Conservation (phyloP, 78 protist species). For the Dictyostelium citrinum region DNA sequence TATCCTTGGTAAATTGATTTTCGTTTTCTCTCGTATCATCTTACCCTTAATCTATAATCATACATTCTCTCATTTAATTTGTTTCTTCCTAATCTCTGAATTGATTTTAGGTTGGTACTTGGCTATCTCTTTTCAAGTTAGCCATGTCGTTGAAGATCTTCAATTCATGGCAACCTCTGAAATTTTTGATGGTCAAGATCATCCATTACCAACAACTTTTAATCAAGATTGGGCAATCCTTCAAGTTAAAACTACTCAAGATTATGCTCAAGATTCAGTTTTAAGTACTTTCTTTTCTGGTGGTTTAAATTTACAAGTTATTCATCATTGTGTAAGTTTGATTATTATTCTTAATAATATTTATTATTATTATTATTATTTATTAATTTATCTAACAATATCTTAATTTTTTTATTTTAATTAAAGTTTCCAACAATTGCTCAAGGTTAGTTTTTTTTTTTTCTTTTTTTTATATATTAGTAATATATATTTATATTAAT, state of each 20-base stretch:
- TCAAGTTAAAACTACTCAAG: constrained; percentile 59
- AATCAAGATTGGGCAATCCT: constrained; percentile 70
- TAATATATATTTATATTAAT: not conserved
- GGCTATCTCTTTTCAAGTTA: constrained; percentile 62
- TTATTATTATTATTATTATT: not conserved
- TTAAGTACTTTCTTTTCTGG: constrained; percentile 41
- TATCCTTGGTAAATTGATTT: not conserved
- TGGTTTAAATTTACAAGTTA: constrained; percentile 57
- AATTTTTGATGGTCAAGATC: not conserved
- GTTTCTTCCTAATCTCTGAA: constrained; percentile 18
- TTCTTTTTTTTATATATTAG: not conserved
- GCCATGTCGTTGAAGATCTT: constrained; percentile 35
- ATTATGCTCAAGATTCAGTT: constrained; percentile 40
- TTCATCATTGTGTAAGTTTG: constrained; percentile 42
- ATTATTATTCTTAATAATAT: too few species aligned
- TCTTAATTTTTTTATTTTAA: too few species aligned
- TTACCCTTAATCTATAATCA: constrained; percentile 11
- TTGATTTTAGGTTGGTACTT: constrained; percentile 28
- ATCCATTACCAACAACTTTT: not conserved
- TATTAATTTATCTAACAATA: too few species aligned
- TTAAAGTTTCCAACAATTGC: constrained; percentile 31
- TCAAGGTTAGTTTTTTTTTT: not conserved
- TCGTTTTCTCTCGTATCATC: constrained; percentile 13
- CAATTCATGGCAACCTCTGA: constrained; percentile 31
- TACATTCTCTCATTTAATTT: not conserved